Evolutionary conservation across 257 asterid species (phyloP).

Genomic region (Jacaranda mimosifolia): DNA sequence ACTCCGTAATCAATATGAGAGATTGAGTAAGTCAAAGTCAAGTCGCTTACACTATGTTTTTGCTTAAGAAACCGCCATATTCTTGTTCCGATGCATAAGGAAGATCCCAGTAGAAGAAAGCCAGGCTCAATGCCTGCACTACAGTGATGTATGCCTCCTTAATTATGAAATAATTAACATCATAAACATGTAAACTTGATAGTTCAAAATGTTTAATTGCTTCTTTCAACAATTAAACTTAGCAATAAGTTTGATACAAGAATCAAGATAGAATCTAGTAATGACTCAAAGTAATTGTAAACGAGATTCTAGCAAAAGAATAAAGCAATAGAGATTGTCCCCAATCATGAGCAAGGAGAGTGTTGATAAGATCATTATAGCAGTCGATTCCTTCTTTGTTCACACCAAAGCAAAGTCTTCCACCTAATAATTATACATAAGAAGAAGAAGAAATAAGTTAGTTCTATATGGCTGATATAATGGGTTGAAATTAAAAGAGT

Average conservation of each 20-base stretch:
- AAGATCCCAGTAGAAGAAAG: constrained; percentile 36
- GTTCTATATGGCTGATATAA: no score
- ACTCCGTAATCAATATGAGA: not conserved
- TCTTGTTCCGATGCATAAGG: constrained; percentile 41
- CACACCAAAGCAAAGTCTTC: not conserved
- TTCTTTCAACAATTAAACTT: no score
- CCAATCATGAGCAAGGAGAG: not conserved
- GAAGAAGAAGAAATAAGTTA: no score
- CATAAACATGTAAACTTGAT: no score
- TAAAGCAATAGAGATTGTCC: no score
- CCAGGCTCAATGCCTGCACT: constrained; percentile 18
- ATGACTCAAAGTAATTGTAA: no score
- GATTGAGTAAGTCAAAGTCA: not conserved
- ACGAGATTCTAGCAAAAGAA: no score
- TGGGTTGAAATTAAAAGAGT: no score
- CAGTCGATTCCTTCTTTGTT: constrained; percentile 18
- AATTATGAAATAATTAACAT: not conserved
- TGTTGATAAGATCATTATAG: not conserved
- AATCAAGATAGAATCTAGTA: no score
- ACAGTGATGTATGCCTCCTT: not conserved
- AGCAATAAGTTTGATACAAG: no score
- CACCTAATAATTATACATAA: not conserved
- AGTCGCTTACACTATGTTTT: not conserved
- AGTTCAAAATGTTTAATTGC: no score
- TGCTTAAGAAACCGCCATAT: constrained; percentile 26